These are phyloP conservation scores for Neofusicoccum laricinum DNA, from an alignment of 2,329 filamentous ascomycete species.

Conservation along the genomic window DNA sequence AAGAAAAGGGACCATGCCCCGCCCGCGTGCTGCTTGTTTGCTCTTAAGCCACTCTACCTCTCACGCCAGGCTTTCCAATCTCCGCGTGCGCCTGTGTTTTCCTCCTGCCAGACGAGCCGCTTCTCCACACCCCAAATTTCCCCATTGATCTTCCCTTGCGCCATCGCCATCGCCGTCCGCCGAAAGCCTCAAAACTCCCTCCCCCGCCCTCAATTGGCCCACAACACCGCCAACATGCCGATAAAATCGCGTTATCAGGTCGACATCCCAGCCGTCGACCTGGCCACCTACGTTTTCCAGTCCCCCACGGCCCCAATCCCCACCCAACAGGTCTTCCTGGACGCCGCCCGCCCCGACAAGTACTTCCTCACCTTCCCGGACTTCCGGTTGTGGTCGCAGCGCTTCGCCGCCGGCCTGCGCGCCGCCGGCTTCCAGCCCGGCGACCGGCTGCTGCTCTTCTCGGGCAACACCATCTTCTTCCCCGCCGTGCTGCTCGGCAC, in stretches of 20 bases:
- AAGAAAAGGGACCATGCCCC: not conserved
- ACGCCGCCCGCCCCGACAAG: conserved; percentile 64
- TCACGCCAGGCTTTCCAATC: not conserved
- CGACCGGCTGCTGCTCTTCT: conserved; percentile 71
- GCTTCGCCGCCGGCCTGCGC: conserved; percentile 66
- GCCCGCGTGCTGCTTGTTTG: not conserved
- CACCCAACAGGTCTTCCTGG: conserved; percentile 54
- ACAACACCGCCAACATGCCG: conserved; percentile 41
- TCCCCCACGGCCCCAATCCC: conserved; percentile 49
- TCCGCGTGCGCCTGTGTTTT: not conserved
- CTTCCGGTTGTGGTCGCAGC: conserved; percentile 69
- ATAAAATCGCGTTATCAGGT: conserved; percentile 51
- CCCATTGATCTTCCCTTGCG: not conserved
- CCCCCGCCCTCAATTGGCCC: not conserved
- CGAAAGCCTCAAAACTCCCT: not conserved
- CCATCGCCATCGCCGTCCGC: not conserved
- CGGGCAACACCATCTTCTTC: conserved; percentile 71
- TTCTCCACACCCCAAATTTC: not conserved
- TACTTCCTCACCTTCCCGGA: conserved; percentile 62
- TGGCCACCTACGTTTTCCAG: conserved; percentile 50
- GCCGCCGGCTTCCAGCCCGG: conserved; percentile 63
- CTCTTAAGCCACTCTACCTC: not conserved
- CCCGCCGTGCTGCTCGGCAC: conserved; percentile 69
- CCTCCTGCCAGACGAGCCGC: no score
- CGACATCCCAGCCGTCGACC: conserved; percentile 44